Conservation (phyloP, 352 stramenopile species). For the Phytopythium chamaehyphon region DNA sequence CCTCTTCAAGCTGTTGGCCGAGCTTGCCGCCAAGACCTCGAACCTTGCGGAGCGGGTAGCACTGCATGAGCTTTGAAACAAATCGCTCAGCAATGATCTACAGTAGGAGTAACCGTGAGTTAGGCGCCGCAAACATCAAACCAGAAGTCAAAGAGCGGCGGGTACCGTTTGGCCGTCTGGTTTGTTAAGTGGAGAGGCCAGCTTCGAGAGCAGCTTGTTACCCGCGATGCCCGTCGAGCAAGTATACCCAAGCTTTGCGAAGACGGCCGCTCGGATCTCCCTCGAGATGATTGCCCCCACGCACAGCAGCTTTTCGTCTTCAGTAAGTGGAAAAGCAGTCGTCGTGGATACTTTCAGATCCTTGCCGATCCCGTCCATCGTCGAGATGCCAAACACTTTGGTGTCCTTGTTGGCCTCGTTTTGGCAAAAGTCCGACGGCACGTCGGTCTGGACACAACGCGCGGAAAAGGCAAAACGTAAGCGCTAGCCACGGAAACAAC, state of each 20-base stretch:
- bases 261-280: constrained; percentile 69
- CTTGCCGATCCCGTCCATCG: constrained; percentile 27
- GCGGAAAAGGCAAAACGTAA: too few relatives aligned
- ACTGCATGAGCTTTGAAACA: constrained; percentile 57
- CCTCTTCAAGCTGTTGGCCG: constrained; percentile 55
- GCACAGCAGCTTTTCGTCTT: constrained; percentile 62
- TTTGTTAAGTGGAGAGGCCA: constrained; percentile 79
- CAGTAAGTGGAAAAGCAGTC: constrained; percentile 51
- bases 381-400: constrained; percentile 64
- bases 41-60: constrained; percentile 68
- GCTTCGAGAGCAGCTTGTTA: constrained; percentile 79
- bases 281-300: constrained; percentile 58
- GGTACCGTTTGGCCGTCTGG: constrained; percentile 68
- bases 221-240: constrained; percentile 73
- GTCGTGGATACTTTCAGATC: constrained; percentile 18
- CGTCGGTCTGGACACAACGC: constrained; percentile 21
- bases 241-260: constrained; percentile 62
- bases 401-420: constrained; percentile 53
- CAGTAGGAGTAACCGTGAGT: neutral
- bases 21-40: constrained; percentile 76
- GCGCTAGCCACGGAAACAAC: too few relatives aligned
- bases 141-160: neutral
- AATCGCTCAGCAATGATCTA: constrained; percentile 65
- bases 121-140: neutral
- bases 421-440: constrained; percentile 63